Percentiles rank a stretch among this genome's conserved stretches.
Evolutionary conservation across 106 monocot genomes (phyloP).

Genomic region (Allium fistulosum): DNA sequence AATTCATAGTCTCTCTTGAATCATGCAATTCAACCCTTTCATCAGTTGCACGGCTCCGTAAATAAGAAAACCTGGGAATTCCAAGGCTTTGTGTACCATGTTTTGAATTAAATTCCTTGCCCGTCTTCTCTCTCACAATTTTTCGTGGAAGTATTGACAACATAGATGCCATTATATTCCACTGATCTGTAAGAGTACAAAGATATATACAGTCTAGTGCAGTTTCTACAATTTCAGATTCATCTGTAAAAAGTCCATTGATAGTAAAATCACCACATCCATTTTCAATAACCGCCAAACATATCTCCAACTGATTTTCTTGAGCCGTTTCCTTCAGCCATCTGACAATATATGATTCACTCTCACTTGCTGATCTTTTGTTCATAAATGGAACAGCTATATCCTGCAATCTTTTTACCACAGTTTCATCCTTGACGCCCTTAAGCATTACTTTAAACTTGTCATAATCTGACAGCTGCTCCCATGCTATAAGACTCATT

Average conservation of each 20-base stretch:
- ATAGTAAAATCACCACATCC: constrained; percentile 50
- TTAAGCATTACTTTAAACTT: constrained; percentile 82
- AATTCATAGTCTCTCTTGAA: constrained; percentile 10
- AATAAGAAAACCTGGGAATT: constrained; percentile 24
- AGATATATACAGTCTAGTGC: constrained; percentile 65
- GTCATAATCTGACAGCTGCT: constrained; percentile 74
- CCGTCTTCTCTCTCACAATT: constrained; percentile 37
- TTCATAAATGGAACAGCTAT: constrained; percentile 86
- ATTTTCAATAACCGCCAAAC: constrained; percentile 71
- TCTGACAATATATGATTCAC: constrained; percentile 47
- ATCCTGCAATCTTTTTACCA: constrained; percentile 47
- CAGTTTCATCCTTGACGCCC: constrained; percentile 45
- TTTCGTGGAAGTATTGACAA: constrained; percentile 63
- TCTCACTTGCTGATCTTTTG: constrained; percentile 20
- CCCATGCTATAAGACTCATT: constrained; percentile 68
- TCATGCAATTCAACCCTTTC: constrained; percentile 12
- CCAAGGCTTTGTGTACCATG: constrained; percentile 25
- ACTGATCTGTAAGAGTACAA: constrained; percentile 72
- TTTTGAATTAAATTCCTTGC: constrained; percentile 31
- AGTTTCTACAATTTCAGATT: constrained; percentile 57
- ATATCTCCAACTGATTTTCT: constrained; percentile 65
- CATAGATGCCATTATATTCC: constrained; percentile 81
- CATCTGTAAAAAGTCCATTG: constrained; percentile 57
- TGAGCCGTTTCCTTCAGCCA: constrained; percentile 88
- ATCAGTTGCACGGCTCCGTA: constrained; percentile 22